Conservation (phyloP, 768 basidiomycete genomes). For the Postia placenta region DNA sequence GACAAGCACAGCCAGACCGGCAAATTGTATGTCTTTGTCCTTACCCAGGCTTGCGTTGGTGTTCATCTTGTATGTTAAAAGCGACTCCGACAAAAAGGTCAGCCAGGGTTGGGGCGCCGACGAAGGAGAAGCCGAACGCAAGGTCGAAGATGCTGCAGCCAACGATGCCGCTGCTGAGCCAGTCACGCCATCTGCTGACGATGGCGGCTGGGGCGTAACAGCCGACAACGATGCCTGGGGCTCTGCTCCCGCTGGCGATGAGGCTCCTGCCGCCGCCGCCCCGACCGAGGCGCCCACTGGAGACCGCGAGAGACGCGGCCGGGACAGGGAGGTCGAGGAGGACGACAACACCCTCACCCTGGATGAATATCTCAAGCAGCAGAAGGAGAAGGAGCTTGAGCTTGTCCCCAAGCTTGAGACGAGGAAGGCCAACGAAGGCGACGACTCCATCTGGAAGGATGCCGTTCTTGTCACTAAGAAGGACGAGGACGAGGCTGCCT, state of each 20-base stretch:
- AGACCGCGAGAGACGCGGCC: constrained; percentile 31
- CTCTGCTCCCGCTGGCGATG: constrained; percentile 23
- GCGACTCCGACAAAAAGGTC: constrained; percentile 93
- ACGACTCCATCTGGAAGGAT: constrained; percentile 65
- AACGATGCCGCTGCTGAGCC: constrained; percentile 62
- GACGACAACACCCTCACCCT: constrained; percentile 92
- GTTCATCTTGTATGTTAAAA: constrained; percentile 21
- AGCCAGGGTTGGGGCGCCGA: constrained; percentile 95
- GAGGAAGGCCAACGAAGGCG: constrained; percentile 77
- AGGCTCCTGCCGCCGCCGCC: constrained; percentile 22
- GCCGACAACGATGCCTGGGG: constrained; percentile 32
- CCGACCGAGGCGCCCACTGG: constrained; percentile 30
- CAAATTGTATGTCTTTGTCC: constrained; percentile 60
- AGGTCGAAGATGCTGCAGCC: constrained; percentile 69
- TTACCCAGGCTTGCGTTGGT: too few relatives aligned
- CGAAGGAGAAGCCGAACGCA: constrained; percentile 78
- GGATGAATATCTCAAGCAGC: constrained; percentile 87
- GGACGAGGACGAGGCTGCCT: constrained; percentile 60
- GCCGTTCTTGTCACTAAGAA: constrained; percentile 57
- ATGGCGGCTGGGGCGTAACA: constrained; percentile 33
- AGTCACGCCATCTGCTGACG: constrained; percentile 19
- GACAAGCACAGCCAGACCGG: constrained; percentile 87
- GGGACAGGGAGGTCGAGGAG: constrained; percentile 67
- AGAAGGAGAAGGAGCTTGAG: constrained; percentile 58
- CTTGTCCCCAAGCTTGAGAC: constrained; percentile 74